Percentiles rank a stretch among this genome's conserved stretches.
Conservation (phyloP, 768 basidiomycete species). For the Rhodotorula diobovata region DNA sequence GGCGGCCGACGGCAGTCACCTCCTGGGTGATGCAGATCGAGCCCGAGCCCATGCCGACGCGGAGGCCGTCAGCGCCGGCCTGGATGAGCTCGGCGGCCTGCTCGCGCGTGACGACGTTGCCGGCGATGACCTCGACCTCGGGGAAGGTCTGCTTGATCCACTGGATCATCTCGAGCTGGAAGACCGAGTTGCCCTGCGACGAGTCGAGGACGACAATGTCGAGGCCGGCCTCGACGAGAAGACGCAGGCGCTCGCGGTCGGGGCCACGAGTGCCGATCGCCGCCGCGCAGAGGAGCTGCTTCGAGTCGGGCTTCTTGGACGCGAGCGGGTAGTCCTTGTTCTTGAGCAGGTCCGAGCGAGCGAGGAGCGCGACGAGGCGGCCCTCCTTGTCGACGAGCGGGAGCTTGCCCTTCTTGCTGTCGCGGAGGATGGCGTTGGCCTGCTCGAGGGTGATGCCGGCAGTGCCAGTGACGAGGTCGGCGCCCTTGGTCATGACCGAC, state of each 20-base stretch:
- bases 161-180: constrained; percentile 85
- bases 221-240: constrained; percentile 88
- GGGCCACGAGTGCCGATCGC: constrained; percentile 87
- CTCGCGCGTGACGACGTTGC: constrained; percentile 96
- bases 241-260: constrained; percentile 74
- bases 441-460: constrained; percentile 83
- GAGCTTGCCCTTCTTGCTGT: constrained; percentile 96
- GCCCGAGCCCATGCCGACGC: constrained; percentile 95
- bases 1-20: constrained; percentile 97
- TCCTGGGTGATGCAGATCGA: constrained; percentile 99
- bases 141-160: constrained; percentile 88
- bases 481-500: constrained; percentile 73
- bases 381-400: constrained; percentile 70
- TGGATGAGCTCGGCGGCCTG: constrained; percentile 90
- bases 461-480: constrained; percentile 73
- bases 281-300: constrained; percentile 94
- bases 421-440: constrained; percentile 89
- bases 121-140: constrained; percentile 84
- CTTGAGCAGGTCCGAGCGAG: constrained; percentile 94
- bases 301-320: constrained; percentile 79
- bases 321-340: constrained; percentile 95
- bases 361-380: constrained; percentile 73
- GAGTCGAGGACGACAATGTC: constrained; percentile 95
- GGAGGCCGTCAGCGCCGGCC: constrained; percentile 91
- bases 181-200: constrained; percentile 91